These are phyloP conservation scores for Tuber aestivum DNA, from an alignment of 495 filamentous ascomycete genomes.

Conservation along the genomic window DNA sequence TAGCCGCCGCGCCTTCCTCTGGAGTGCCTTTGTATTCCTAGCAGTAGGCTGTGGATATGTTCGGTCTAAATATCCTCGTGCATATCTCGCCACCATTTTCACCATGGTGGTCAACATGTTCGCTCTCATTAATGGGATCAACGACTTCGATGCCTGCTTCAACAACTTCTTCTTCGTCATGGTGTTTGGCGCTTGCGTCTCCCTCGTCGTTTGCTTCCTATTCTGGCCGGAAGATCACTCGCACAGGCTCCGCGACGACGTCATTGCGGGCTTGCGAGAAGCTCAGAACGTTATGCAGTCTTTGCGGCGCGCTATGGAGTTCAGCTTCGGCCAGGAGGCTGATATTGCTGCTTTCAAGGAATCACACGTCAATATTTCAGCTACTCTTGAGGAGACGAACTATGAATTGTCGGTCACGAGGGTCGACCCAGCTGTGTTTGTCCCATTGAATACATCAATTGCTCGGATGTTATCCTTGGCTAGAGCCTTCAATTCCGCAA, in stretches of 20 bases:
- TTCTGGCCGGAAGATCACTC: slow-evolving; percentile 42
- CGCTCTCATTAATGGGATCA: slow-evolving; percentile 40
- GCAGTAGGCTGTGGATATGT: slow-evolving; percentile 37
- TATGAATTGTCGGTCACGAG: slow-evolving; percentile 41
- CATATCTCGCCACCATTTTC: slow-evolving; percentile 34
- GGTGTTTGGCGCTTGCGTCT: slow-evolving; percentile 35
- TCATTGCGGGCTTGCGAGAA: slow-evolving; percentile 23
- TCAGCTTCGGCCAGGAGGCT: slow-evolving; percentile 27
- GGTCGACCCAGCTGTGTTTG: slow-evolving; percentile 25
- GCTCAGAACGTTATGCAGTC: slow-evolving; percentile 26
- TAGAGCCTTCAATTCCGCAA: slow-evolving; percentile 36
- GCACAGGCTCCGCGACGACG: slow-evolving; percentile 23
- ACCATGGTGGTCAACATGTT: slow-evolving; percentile 43
- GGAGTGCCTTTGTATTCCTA: slow-evolving; percentile 26
- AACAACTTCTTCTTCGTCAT: slow-evolving; percentile 37
- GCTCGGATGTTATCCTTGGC: slow-evolving; percentile 26
- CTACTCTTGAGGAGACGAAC: slow-evolving; percentile 30
- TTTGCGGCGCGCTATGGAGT: slow-evolving; percentile 11
- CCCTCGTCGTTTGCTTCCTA: slow-evolving; percentile 29
- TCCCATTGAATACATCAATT: slow-evolving; percentile 27
- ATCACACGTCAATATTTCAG: slow-evolving; percentile 30
- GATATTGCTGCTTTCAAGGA: slow-evolving; percentile 25
- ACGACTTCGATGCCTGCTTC: slow-evolving; percentile 28
- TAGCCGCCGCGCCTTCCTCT: slow-evolving; percentile 31
- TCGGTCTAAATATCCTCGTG: slow-evolving; percentile 36